Evolutionary conservation across 306 rosid genomes (phyloP), one percentile per base, ranked within the genome.

Genomic region (Hippophae tibetana): DNA sequence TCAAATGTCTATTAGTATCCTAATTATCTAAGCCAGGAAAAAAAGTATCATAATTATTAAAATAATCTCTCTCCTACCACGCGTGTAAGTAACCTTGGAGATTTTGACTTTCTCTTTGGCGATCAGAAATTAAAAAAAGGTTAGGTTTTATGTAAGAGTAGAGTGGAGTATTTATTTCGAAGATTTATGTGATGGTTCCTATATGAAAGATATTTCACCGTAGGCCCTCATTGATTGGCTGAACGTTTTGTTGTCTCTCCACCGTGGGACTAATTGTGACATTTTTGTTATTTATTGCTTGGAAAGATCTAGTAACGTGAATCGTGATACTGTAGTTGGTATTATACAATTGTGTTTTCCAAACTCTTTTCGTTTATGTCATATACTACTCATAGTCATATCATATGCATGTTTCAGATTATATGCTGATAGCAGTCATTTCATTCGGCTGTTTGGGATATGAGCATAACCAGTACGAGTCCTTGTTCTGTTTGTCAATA

Each of bases 171-270:
- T 18, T 18, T 18, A 18, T 18, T 18, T 18, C 23, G 23, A 18
- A 18, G 23, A 18, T 18, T 18, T 18, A 18, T 18, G 23, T 18
- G 23, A 18, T 18, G 23, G 23, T 18, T 18, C 23, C 23, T 18
- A 18, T 18, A 18, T 18, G 23, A 18, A 18, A 18, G 23, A 18
- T 18, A 18, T 18, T 18, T 18, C 23, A 18, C 23, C 23, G 23
- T 18, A 18, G 23, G 23, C 23, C 23, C 72, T 72, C 54, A 61
- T 69, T 65, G 68, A 70, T 79, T 81, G 84, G 87, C 72, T 72
- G 83, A 79, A 48, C 77, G 52, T 74, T 77, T 52, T 56, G 46
- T 68, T 66, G 23, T 18, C 23, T 18, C 23, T 18, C 23, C 23
- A 18, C 23, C 1, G 23, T 18, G 23, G 23, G 23, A 13, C 53